Evolutionary conservation across 1,139 yeast genomes (phyloP).

Genomic region (Meyerozyma smithsonii): DNA sequence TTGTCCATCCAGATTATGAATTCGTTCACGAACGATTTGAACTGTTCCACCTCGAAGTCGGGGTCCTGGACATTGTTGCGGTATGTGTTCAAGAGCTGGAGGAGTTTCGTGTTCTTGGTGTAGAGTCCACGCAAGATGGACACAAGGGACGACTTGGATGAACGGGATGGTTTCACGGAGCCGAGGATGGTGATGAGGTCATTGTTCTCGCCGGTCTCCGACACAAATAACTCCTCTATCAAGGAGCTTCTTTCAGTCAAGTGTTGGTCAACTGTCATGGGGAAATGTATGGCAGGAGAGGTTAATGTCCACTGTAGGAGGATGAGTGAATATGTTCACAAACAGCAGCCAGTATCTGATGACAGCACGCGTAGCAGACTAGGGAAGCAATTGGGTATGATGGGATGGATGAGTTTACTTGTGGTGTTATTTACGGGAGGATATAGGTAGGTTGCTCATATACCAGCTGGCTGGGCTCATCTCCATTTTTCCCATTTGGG

Average conservation of each 20-base stretch:
- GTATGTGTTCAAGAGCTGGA: slow-evolving; percentile 19
- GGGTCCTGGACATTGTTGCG: slow-evolving; percentile 11
- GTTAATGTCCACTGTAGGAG: too few relatives aligned
- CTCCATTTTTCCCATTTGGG: not conserved
- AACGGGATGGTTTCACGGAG: slow-evolving; percentile 27
- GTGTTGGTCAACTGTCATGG: not conserved
- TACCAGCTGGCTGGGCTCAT: not conserved
- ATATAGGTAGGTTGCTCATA: not conserved
- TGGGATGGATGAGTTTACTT: not conserved
- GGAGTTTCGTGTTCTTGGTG: slow-evolving; percentile 34
- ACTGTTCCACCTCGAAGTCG: slow-evolving; percentile 21
- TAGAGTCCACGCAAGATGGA: slow-evolving; percentile 38
- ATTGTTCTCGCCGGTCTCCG: slow-evolving; percentile 27
- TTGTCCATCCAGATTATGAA: slow-evolving; percentile 38
- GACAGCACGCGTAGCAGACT: not conserved
- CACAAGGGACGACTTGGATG: slow-evolving; percentile 23
- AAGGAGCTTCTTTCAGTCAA: not conserved
- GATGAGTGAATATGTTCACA: too few relatives aligned
- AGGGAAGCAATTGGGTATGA: not conserved
- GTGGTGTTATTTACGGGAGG: too few relatives aligned
- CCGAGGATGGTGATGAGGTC: slow-evolving; percentile 35
- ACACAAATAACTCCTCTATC: slow-evolving; percentile 7
- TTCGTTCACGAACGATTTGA: slow-evolving; percentile 36
- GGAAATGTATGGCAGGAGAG: too few relatives aligned
- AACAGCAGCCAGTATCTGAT: not conserved